Conservation (phyloP, 805 yeast species). For the Metschnikowia continentalis region DNA sequence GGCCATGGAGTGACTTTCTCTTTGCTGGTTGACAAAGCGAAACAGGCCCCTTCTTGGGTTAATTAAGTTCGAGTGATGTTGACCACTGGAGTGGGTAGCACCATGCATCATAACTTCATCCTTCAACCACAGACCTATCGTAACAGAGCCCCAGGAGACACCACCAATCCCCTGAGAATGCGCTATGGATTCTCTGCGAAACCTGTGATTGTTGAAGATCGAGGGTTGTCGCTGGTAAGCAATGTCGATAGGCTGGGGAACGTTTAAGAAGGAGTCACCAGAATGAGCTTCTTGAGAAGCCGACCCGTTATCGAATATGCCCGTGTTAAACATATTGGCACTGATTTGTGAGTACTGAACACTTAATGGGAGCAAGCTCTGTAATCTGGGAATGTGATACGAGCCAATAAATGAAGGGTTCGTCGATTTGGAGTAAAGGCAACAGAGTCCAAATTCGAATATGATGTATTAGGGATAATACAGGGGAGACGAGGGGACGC, state of each 20-base stretch:
- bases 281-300: slow-evolving; percentile 19
- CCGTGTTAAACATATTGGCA: slow-evolving; percentile 38
- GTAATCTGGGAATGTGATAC: not conserved
- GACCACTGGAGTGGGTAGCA: slow-evolving; percentile 13
- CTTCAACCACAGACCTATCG: slow-evolving; percentile 92
- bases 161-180: slow-evolving; percentile 99
- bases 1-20: slow-evolving; percentile 23
- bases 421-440: not conserved
- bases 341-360: not conserved
- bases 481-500: not conserved
- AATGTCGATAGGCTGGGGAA: slow-evolving; percentile 43
- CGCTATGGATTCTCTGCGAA: slow-evolving; percentile 87
- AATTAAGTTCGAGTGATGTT: slow-evolving; percentile 22
- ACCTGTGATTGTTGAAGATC: slow-evolving; percentile 37
- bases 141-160: slow-evolving; percentile 92
- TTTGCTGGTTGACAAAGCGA: slow-evolving; percentile 20
- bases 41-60: slow-evolving; percentile 39
- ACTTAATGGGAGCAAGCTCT: not conserved
- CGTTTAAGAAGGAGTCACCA: slow-evolving; percentile 21
- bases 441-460: not conserved
- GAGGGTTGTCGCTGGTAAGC: slow-evolving; percentile 40
- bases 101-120: slow-evolving; percentile 77
- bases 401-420: not conserved
- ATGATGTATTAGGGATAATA: not conserved
- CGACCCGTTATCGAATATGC: slow-evolving; percentile 34